A percentile compares a stretch with the other conserved stretches of the same genome.
phyloP scores from a whole-genome alignment of 2,329 filamentous ascomycete species.

The Colletotrichum sp. region DNA sequence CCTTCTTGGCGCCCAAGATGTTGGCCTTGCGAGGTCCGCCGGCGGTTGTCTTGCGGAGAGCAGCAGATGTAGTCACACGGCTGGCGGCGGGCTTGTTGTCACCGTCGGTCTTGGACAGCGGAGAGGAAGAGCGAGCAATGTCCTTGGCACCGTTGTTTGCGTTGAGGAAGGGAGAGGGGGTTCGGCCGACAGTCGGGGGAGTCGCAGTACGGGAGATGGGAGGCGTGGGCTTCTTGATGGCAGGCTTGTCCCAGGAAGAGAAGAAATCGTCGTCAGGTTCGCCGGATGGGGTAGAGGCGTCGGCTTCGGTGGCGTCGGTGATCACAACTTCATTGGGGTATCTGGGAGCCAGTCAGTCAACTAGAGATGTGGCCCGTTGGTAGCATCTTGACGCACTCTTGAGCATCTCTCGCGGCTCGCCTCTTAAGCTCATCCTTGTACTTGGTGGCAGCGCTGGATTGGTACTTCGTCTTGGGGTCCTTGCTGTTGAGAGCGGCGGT shows the following conservation, averaged over 20 bases:
- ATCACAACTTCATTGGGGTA: constrained; percentile 87
- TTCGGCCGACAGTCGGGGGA: constrained; percentile 80
- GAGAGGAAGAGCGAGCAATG: constrained; percentile 79
- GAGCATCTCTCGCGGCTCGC: constrained; percentile 80
- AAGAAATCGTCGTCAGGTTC: constrained; percentile 95
- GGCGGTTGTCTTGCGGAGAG: constrained; percentile 77
- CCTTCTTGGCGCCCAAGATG: constrained; percentile 86
- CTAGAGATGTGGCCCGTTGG: neutral
- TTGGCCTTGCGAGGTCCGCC: constrained; percentile 79
- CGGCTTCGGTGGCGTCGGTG: constrained; percentile 71
- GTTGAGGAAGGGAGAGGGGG: constrained; percentile 88
- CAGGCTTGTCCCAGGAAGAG: constrained; percentile 97
- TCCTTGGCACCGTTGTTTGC: constrained; percentile 75
- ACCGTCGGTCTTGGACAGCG: constrained; percentile 69
- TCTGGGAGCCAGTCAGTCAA: constrained; percentile 50
- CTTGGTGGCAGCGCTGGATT: constrained; percentile 88
- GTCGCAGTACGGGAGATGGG: constrained; percentile 90
- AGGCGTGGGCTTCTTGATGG: constrained; percentile 95
- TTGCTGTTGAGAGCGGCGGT: constrained; percentile 94
- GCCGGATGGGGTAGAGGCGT: constrained; percentile 76
- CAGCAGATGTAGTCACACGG: constrained; percentile 77
- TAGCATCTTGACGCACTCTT: constrained; percentile 65
- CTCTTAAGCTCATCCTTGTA: constrained; percentile 97
- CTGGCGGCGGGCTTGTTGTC: constrained; percentile 65
- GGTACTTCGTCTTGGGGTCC: constrained; percentile 96